Evolutionary conservation across 495 filamentous ascomycete genomes (phyloP).

Genomic region (Amphirosellinia nigrospora): DNA sequence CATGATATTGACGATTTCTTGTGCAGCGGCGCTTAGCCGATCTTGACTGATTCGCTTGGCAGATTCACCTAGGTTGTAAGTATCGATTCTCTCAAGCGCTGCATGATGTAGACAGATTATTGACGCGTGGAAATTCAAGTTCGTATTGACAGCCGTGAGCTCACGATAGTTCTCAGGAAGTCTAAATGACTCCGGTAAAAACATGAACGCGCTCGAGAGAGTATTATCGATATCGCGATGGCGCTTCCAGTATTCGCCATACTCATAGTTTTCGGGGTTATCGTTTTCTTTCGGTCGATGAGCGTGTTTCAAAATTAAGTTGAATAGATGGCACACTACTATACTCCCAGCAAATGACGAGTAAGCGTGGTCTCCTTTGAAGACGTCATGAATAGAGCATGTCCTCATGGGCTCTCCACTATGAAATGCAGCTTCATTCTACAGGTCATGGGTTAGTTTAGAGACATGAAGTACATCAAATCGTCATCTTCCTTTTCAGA

Average conservation of each 20-base stretch:
- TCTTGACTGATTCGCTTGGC: constrained; percentile 41
- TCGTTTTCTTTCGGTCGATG: constrained; percentile 48
- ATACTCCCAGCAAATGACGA: constrained; percentile 49
- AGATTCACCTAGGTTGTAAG: constrained; percentile 39
- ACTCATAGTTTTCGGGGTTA: constrained; percentile 44
- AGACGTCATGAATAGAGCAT: constrained; percentile 42
- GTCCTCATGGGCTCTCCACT: constrained; percentile 43
- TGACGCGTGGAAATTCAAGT: constrained; percentile 52
- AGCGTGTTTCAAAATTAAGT: constrained; percentile 48
- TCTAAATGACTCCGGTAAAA: constrained; percentile 49
- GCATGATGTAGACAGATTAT: constrained; percentile 53
- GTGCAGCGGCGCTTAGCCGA: constrained; percentile 45
- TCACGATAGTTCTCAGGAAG: constrained; percentile 46
- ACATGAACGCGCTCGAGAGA: constrained; percentile 54
- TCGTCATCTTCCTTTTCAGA: background rate
- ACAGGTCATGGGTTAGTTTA: constrained; percentile 24
- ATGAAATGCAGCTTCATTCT: constrained; percentile 50
- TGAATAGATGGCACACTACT: constrained; percentile 49
- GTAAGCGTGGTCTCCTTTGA: constrained; percentile 42
- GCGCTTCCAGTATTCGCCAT: constrained; percentile 52
- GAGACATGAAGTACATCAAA: background rate
- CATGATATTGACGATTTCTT: constrained; percentile 53
- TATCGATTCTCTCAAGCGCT: constrained; percentile 49
- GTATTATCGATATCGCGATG: constrained; percentile 55
- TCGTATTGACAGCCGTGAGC: constrained; percentile 47